Evolutionary conservation across 164 flowering plant genomes (phyloP), one percentile per base, ranked within the genome.

Genomic region (Paratinospora sagittata): DNA sequence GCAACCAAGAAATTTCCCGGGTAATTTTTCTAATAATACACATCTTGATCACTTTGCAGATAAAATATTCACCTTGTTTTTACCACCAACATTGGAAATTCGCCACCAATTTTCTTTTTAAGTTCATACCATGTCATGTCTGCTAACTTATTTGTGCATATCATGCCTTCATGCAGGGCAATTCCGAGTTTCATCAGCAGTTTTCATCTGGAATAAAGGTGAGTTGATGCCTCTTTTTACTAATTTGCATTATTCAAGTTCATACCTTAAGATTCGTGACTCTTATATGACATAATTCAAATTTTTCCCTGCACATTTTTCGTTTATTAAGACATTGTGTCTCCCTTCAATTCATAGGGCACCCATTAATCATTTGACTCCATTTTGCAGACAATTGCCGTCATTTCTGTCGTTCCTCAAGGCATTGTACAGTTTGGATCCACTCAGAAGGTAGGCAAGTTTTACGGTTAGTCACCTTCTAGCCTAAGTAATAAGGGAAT

Each of bases 361-460:
- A 65, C 43, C 41, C 62, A 47, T 21, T 76, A 61, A 72, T 67
- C 52, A 27, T 70, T 37, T 33, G 3, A 21, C 64, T 78, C 65
- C 33, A 36, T 69, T 81, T 82, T 84, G 82, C 91, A 93, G 98
- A 91, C 97, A 65, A 77, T 93, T 79, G 91, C 81, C 17, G 80
- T 85, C 17, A 83, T 93, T 68, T 67, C 95, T 27, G 81, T 93
- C 65, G 87, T 82, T 74, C 81, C 84, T 11, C 80, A 73, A 17
- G 89, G 96, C 9, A 94, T 91, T 34, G 65, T 89, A 63, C 92
- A 90, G 79, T 84, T 93, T 75, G 98, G 97, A 75, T 88, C 98
- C 67, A 83, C 84, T 33, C 69, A 81, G 30, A 88, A 91, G 98
- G 98, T 93, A 68, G 64, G 85, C 47, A 52, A 74, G 8, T 0